Conservation (phyloP, 177 flowering plant genomes). For the Vitis hybrid region DNA sequence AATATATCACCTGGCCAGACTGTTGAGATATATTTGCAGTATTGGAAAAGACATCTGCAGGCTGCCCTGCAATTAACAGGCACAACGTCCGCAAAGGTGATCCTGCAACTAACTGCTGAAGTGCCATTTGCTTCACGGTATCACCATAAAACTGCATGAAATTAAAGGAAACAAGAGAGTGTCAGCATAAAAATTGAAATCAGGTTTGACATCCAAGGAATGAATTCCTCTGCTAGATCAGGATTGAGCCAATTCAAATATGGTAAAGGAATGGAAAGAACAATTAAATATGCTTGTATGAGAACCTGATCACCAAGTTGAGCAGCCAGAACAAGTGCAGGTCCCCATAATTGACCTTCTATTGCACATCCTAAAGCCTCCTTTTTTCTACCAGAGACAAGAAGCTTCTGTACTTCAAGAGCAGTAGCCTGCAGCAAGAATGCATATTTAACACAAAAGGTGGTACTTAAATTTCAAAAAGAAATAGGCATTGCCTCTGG, state of each 20-base stretch:
- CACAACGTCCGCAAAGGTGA: conserved; percentile 93
- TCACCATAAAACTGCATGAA: conserved; percentile 80
- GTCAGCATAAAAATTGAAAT: too few relatives aligned
- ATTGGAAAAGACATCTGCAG: conserved; percentile 76
- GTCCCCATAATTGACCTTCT: conserved; percentile 96
- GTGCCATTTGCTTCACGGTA: conserved; percentile 93
- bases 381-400: conserved; percentile 82
- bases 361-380: conserved; percentile 91
- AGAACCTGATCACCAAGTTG: conserved; percentile 85
- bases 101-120: conserved; percentile 70
- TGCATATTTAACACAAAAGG: conserved; percentile 1
- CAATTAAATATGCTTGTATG: conserved; percentile 10
- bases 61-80: conserved; percentile 90
- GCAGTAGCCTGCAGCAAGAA: conserved; percentile 72
- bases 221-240: too few relatives aligned
- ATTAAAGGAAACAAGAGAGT: neutral
- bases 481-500: neutral
- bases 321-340: conserved; percentile 88
- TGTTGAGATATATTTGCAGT: conserved; percentile 41
- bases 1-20: conserved; percentile 53
- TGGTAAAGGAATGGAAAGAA: neutral
- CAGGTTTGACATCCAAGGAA: too few relatives aligned
- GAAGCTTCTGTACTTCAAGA: conserved; percentile 84
- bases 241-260: too few relatives aligned
- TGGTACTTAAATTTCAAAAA: neutral